These are phyloP conservation scores for Toxicodendron radicans DNA, from an alignment of 345 rosid genomes.

Conservation along the genomic window DNA sequence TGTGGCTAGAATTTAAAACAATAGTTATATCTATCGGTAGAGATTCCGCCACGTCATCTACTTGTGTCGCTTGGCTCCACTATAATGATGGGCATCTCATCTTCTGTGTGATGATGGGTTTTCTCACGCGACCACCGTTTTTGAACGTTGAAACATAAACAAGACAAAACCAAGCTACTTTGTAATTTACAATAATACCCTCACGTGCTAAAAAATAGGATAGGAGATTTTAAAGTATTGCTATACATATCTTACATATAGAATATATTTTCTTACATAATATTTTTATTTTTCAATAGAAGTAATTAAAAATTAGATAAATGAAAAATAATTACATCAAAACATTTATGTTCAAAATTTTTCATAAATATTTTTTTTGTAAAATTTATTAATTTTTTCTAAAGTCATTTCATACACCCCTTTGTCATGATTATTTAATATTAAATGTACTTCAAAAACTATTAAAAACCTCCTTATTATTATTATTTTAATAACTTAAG, in stretches of 20 bases:
- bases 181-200: background rate
- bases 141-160: background rate
- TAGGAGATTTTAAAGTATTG: background rate
- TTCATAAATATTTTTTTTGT: too few species aligned
- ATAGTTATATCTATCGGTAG: background rate
- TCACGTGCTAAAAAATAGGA: background rate
- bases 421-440: too few species aligned
- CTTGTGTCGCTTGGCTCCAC: background rate
- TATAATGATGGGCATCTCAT: background rate
- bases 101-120: background rate
- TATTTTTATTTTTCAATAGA: background rate
- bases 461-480: too few species aligned
- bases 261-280: background rate
- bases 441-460: too few species aligned
- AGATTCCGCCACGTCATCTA: conserved; percentile 12
- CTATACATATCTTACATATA: too few species aligned
- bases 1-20: conserved; percentile 11
- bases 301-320: too few species aligned
- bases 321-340: too few species aligned
- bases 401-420: too few species aligned
- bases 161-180: background rate
- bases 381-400: too few species aligned
- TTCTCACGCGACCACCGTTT: background rate
- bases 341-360: too few species aligned
- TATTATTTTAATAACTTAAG: too few species aligned